Conservation (phyloP, 2,329 filamentous ascomycete species). For the Fusarium sp. region DNA sequence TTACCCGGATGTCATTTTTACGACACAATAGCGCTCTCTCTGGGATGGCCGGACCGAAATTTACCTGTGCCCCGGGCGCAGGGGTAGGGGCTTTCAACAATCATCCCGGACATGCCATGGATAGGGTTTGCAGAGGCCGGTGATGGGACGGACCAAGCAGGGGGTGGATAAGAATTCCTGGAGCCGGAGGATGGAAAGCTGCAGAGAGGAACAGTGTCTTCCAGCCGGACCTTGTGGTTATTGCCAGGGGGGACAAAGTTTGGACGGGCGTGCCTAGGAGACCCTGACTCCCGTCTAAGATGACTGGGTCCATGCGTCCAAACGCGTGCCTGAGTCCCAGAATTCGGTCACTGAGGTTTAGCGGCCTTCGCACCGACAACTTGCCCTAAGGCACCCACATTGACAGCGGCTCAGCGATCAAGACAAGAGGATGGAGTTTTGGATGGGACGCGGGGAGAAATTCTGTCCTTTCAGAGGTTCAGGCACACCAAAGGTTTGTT, state of each 20-base stretch:
- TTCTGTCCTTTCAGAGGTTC: slow-evolving; percentile 36
- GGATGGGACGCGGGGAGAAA: slow-evolving; percentile 40
- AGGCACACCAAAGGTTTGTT: slow-evolving; percentile 7
- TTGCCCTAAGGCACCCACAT: slow-evolving; percentile 48
- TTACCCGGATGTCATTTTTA: slow-evolving; percentile 39
- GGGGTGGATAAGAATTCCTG: slow-evolving; percentile 43
- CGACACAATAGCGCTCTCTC: slow-evolving; percentile 29
- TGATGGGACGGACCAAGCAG: slow-evolving; percentile 32
- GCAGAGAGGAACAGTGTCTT: slow-evolving; percentile 20
- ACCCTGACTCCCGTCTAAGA: slow-evolving; percentile 35
- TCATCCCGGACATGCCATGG: slow-evolving; percentile 37
- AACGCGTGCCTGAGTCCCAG: slow-evolving; percentile 47
- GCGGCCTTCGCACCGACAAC: slow-evolving; percentile 44
- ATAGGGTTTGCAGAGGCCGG: slow-evolving; percentile 35
- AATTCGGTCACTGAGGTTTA: slow-evolving; percentile 48
- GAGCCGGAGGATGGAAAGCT: slow-evolving; percentile 42
- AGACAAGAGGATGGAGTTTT: slow-evolving; percentile 38
- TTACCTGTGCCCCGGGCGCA: slow-evolving; percentile 42
- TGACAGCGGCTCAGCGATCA: slow-evolving; percentile 47
- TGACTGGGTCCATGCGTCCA: slow-evolving; percentile 33
- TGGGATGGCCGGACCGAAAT: slow-evolving; percentile 42
- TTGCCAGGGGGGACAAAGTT: slow-evolving; percentile 26
- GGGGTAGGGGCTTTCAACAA: slow-evolving; percentile 30
- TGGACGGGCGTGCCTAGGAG: slow-evolving; percentile 33
- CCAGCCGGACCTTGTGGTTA: slow-evolving; percentile 21